phyloP scores from a whole-genome alignment of 2,329 filamentous ascomycete species.

The Pseudovirgaria hyperparasitica region DNA sequence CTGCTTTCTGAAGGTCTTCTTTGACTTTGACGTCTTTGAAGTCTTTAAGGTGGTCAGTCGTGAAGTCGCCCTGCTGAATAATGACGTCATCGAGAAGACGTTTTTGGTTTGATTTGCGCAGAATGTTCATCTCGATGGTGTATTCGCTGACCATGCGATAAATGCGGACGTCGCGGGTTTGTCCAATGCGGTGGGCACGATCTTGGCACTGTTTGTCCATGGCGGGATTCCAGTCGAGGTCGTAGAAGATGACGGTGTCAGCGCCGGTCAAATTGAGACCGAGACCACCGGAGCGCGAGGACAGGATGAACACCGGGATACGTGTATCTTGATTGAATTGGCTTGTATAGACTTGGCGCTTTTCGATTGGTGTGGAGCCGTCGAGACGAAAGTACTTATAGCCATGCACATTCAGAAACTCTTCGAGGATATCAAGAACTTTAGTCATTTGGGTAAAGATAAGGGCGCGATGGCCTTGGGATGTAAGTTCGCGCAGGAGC shows the following conservation, averaged over 20 bases:
- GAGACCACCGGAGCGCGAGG: conserved; percentile 82
- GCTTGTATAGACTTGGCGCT: conserved; percentile 88
- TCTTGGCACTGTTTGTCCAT: conserved; percentile 99
- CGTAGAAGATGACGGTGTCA: conserved; percentile 97
- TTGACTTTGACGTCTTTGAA: conserved; percentile 35
- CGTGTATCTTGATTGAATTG: conserved; percentile 91
- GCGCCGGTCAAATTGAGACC: conserved; percentile 95
- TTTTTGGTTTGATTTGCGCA: conserved; percentile 94
- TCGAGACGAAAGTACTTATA: conserved; percentile 94
- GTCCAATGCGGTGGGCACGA: conserved; percentile 89
- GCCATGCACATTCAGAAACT: conserved; percentile 94
- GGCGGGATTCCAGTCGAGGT: conserved; percentile 97
- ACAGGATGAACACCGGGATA: conserved; percentile 91
- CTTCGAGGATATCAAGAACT: conserved; percentile 91
- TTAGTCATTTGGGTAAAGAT: conserved; percentile 99
- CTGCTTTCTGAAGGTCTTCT: conserved; percentile 6
- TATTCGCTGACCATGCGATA: conserved; percentile 53
- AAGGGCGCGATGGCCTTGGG: conserved; percentile 80
- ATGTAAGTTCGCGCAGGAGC: conserved; percentile 73
- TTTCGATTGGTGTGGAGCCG: conserved; percentile 91
- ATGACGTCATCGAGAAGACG: conserved; percentile 96
- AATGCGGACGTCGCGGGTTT: conserved; percentile 95
- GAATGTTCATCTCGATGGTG: conserved; percentile 95
- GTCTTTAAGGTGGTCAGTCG: conserved; percentile 86
- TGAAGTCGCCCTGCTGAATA: conserved; percentile 96